A percentile compares a stretch with the other conserved stretches of the same genome.
Conservation (phyloP, 208 protist genomes). For the Trypanosoma cruzi region DNA sequence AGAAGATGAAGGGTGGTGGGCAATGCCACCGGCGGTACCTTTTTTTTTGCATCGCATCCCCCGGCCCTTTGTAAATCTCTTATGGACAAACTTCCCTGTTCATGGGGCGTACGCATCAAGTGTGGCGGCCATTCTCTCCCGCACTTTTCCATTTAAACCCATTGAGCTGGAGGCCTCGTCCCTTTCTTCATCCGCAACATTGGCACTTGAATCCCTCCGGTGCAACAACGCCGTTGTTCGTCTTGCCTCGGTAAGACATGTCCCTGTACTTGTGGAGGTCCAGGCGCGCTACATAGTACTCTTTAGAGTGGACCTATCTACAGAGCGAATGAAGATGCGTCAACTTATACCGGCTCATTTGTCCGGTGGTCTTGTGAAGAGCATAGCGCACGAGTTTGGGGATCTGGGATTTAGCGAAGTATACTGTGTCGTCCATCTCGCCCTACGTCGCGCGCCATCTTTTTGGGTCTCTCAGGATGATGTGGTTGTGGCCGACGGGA, state of each 20-base stretch:
- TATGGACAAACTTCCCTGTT: constrained; percentile 22
- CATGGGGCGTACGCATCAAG: constrained; percentile 3
- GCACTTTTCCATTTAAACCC: constrained; percentile 14
- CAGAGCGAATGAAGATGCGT: constrained; percentile 6
- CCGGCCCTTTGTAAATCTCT: constrained; percentile 10
- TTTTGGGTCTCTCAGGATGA: constrained; percentile 14
- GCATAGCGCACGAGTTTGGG: constrained; percentile 6
- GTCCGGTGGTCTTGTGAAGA: neutral
- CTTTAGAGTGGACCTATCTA: constrained; percentile 6
- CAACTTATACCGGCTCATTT: constrained; percentile 1
- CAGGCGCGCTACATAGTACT: constrained; percentile 12
- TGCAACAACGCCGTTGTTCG: constrained; percentile 1
- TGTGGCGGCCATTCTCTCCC: constrained; percentile 9
- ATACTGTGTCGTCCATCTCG: constrained; percentile 28
- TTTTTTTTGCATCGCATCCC: neutral
- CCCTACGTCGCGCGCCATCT: neutral
- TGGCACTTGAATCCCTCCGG: constrained; percentile 2
- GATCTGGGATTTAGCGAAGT: constrained; percentile 12
- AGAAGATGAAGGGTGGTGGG: neutral
- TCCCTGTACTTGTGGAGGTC: constrained; percentile 8
- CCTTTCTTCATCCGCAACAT: neutral
- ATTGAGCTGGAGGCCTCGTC: neutral
- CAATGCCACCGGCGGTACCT: neutral
- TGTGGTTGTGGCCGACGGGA: constrained; percentile 15
- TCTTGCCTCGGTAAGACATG: constrained; percentile 19